phyloP scores from a whole-genome alignment of 192 early-diverging fungal genomes.

The Helicostylum pulchrum region DNA sequence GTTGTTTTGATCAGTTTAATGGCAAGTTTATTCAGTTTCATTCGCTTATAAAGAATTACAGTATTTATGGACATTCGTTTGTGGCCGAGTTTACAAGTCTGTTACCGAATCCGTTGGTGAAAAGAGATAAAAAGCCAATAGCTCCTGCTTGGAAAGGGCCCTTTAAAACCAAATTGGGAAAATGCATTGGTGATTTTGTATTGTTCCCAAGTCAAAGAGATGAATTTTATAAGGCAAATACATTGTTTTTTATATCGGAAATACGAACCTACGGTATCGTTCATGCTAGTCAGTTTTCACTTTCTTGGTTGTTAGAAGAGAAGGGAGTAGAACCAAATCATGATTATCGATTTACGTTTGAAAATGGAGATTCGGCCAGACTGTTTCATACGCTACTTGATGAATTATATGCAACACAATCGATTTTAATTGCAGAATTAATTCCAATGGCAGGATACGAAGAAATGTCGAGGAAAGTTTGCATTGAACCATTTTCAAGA shows the following conservation, averaged over 20 bases:
- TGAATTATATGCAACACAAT: conserved; percentile 3
- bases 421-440: conserved; percentile 2
- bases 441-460: background rate
- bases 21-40: too few relatives aligned
- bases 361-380: background rate
- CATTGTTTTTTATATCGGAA: background rate
- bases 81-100: background rate
- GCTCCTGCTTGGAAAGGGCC: background rate
- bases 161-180: conserved; percentile 7
- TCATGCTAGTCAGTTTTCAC: background rate
- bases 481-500: conserved; percentile 4
- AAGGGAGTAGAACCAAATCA: background rate
- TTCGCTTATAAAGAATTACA: background rate
- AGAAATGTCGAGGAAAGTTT: background rate
- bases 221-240: background rate
- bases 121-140: background rate
- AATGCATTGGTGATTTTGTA: background rate
- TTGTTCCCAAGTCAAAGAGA: background rate
- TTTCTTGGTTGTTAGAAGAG: background rate
- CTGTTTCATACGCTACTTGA: conserved; percentile 3
- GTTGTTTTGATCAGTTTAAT: too few relatives aligned
- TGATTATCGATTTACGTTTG: background rate
- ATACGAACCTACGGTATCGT: conserved; percentile 1
- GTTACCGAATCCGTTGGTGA: background rate
- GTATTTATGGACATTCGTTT: background rate